Evolutionary conservation across 2,329 filamentous ascomycete species (phyloP).

Genomic region (Botryotinia globosa): DNA sequence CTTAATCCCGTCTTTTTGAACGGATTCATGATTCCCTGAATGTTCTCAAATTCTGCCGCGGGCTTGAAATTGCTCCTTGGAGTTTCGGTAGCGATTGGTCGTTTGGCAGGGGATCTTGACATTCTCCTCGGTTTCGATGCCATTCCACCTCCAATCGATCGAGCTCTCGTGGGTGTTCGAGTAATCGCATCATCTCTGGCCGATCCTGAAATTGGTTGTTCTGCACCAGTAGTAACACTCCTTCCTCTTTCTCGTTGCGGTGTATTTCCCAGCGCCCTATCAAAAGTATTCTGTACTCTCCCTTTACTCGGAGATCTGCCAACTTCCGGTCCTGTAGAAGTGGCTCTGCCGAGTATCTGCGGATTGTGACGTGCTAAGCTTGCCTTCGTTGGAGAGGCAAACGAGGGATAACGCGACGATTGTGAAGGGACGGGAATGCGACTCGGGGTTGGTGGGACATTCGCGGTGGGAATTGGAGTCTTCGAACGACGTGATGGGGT

Average conservation of each 20-base stretch:
- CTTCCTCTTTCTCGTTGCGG: conserved; percentile 22
- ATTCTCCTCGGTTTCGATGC: conserved; percentile 34
- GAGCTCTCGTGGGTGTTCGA: conserved; percentile 22
- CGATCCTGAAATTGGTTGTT: conserved; percentile 20
- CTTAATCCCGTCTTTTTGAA: conserved; percentile 35
- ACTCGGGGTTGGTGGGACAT: conserved; percentile 43
- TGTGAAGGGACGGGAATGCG: conserved; percentile 31
- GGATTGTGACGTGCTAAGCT: conserved; percentile 62
- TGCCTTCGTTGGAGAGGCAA: conserved; percentile 64
- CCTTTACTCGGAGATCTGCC: conserved; percentile 36
- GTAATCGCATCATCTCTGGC: conserved; percentile 15
- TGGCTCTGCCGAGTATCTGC: conserved; percentile 49
- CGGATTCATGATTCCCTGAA: conserved; percentile 28
- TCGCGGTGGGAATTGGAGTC: conserved; percentile 28
- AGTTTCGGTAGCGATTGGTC: conserved; percentile 13
- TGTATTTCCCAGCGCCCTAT: conserved; percentile 29
- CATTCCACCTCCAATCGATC: conserved; percentile 27
- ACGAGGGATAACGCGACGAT: conserved; percentile 48
- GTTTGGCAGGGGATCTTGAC: conserved; percentile 33
- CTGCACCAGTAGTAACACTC: conserved; percentile 23
- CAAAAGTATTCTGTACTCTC: conserved; percentile 37
- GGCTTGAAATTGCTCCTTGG: conserved; percentile 20
- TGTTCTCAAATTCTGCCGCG: conserved; percentile 15
- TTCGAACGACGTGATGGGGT: conserved; percentile 19
- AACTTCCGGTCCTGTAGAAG: conserved; percentile 35